These are phyloP conservation scores for Fraxinus excelsior DNA, from an alignment of 257 asterid species.

Conservation along the genomic window DNA sequence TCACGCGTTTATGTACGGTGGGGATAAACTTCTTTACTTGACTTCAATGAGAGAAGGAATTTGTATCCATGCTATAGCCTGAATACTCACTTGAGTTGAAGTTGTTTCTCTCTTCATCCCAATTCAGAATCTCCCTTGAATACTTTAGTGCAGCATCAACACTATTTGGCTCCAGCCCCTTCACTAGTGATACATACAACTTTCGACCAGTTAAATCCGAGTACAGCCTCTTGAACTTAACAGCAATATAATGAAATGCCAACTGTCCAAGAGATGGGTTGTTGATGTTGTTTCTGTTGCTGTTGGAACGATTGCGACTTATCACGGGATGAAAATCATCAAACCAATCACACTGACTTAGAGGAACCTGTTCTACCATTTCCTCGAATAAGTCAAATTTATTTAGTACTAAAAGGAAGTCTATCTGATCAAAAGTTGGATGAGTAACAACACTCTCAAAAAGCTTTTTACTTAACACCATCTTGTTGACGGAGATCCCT, in stretches of 20 bases:
- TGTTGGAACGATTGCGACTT: constrained; percentile 28
- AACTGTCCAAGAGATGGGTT: constrained; percentile 45
- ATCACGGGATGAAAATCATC: constrained; percentile 47
- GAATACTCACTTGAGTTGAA: constrained; percentile 47
- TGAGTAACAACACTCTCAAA: constrained; percentile 27
- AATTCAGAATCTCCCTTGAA: constrained; percentile 53
- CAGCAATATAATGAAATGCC: constrained; percentile 53
- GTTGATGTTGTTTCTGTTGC: constrained; percentile 29
- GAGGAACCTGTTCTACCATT: constrained; percentile 36
- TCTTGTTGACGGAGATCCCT: constrained; percentile 31
- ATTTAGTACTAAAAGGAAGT: constrained; percentile 32
- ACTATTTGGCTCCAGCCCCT: constrained; percentile 45
- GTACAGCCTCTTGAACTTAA: constrained; percentile 56
- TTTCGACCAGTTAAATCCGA: constrained; percentile 47
- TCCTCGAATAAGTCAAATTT: constrained; percentile 37
- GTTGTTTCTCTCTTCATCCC: constrained; percentile 59
- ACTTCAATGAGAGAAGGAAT: constrained; percentile 44
- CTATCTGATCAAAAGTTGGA: constrained; percentile 30
- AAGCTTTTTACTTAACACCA: constrained; percentile 26
- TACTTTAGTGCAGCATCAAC: constrained; percentile 58
- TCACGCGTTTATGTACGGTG: background rate
- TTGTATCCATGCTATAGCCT: constrained; percentile 49
- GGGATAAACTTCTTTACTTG: background rate
- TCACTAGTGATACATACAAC: constrained; percentile 51
- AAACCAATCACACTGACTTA: constrained; percentile 60